Evolutionary conservation across 257 asterid species (phyloP).

Genomic region (Nicotiana otophora): DNA sequence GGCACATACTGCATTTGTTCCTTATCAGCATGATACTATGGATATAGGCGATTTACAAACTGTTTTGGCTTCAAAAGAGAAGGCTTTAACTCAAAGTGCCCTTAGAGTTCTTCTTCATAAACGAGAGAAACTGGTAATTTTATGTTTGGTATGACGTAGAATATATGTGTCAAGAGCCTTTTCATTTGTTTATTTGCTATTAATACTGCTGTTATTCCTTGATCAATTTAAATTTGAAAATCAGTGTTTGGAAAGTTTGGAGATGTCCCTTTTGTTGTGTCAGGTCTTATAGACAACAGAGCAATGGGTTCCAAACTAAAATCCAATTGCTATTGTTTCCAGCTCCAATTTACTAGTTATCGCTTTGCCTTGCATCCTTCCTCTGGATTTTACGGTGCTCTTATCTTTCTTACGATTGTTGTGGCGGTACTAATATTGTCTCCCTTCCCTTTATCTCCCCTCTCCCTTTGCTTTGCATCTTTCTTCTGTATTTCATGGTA

Average conservation of each 20-base stretch:
- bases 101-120: constrained; percentile 33
- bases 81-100: constrained; percentile 30
- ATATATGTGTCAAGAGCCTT: not conserved
- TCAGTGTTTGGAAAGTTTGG: not conserved
- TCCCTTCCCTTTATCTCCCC: too few species aligned
- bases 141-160: not conserved
- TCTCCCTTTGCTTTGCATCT: too few species aligned
- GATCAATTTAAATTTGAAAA: not conserved
- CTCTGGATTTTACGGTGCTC: too few species aligned
- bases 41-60: constrained; percentile 10
- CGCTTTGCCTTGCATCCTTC: too few species aligned
- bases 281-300: not conserved
- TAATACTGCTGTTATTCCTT: not conserved
- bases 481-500: too few species aligned
- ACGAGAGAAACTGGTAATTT: constrained; percentile 46
- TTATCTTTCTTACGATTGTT: too few species aligned
- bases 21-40: not conserved
- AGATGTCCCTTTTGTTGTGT: not conserved
- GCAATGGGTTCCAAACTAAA: not conserved
- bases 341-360: too few species aligned
- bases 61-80: constrained; percentile 23
- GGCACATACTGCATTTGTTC: constrained; percentile 16
- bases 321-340: not conserved
- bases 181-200: not conserved
- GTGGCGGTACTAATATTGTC: too few species aligned